Conservation (phyloP, 2,329 filamentous ascomycete species). For the Elsinoe batatas region DNA sequence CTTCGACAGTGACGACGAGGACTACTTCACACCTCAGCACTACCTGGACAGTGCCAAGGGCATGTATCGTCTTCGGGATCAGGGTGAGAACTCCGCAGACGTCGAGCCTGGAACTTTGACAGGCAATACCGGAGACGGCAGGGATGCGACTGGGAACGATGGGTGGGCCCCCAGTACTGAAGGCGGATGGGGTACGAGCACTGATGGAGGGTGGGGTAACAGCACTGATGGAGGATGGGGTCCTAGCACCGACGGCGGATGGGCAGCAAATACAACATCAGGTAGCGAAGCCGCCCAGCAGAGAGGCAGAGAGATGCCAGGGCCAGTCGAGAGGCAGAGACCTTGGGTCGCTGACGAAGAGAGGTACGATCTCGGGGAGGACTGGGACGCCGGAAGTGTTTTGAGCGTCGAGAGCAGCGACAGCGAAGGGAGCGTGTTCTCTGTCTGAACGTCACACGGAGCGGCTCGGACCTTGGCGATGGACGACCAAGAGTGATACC, state of each 20-base stretch:
- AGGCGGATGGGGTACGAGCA: background rate
- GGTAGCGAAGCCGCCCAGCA: background rate
- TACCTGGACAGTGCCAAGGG: background rate
- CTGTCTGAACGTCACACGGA: background rate
- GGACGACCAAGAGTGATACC: background rate
- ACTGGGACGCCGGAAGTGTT: slow-evolving; percentile 6
- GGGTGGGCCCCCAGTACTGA: too few relatives aligned
- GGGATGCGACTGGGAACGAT: too few relatives aligned
- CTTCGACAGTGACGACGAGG: background rate
- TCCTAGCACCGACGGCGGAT: background rate
- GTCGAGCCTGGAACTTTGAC: too few relatives aligned
- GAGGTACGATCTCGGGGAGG: slow-evolving; percentile 1
- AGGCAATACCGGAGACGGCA: background rate
- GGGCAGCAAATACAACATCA: background rate
- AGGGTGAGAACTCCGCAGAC: too few relatives aligned
- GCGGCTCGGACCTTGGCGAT: background rate
- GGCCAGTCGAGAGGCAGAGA: background rate
- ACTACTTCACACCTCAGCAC: background rate
- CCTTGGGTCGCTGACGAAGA: background rate
- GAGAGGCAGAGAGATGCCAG: background rate
- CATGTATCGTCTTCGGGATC: background rate
- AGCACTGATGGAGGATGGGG: background rate
- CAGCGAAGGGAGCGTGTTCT: slow-evolving; percentile 7
- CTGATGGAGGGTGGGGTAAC: background rate
- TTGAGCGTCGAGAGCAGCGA: slow-evolving; percentile 9